Percentiles rank a stretch among this genome's conserved stretches.
Evolutionary conservation across 1,284 basidiomycete species (phyloP).

Genomic region (Puccinia triticina): DNA sequence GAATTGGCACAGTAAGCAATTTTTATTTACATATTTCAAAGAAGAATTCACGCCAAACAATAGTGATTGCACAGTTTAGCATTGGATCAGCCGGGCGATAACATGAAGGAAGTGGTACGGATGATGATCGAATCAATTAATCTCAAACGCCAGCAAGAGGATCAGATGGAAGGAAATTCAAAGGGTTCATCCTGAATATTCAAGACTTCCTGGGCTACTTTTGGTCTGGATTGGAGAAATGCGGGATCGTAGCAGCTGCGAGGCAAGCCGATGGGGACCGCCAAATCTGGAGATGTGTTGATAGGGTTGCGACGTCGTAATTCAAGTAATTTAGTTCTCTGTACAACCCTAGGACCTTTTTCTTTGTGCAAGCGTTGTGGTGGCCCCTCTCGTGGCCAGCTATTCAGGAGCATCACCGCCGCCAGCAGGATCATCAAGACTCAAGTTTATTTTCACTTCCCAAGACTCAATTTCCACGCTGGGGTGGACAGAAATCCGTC

Average conservation of each 20-base stretch:
- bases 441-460: too few relatives aligned
- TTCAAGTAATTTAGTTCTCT: slow-evolving; percentile 4
- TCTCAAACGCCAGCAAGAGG: background rate
- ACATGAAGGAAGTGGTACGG: background rate
- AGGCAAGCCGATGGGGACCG: slow-evolving; percentile 12
- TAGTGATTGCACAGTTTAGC: background rate
- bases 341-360: background rate
- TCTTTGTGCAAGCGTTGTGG: slow-evolving; percentile 1
- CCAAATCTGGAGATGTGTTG: background rate
- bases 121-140: slow-evolving; percentile 15
- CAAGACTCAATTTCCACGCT: too few relatives aligned
- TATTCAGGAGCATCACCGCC: too few relatives aligned
- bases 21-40: background rate
- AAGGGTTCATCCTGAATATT: background rate
- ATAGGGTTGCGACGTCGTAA: background rate
- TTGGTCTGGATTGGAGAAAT: background rate
- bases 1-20: slow-evolving; percentile 2
- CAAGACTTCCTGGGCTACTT: slow-evolving; percentile 9
- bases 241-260: slow-evolving; percentile 6
- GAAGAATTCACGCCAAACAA: background rate
- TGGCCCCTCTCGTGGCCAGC: too few relatives aligned
- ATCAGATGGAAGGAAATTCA: slow-evolving; percentile 6
- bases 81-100: background rate
- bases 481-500: too few relatives aligned
- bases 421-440: too few relatives aligned